Conservation (phyloP, 192 early-diverging fungal genomes). For the Obelidium mucronatum region DNA sequence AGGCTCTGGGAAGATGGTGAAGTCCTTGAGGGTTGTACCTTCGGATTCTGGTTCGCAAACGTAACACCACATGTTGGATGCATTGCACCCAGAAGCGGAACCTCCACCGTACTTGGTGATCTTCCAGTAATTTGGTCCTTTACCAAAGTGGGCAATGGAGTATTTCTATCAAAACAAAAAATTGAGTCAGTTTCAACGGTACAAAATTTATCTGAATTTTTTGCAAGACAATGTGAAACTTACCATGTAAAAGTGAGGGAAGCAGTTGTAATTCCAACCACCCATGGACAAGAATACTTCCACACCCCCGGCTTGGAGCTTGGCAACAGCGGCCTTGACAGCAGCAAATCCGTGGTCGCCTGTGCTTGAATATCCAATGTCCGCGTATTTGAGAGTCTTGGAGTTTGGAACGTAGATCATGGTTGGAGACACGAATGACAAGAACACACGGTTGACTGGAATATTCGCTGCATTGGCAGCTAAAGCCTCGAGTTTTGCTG, state of each 20-base stretch:
- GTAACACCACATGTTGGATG: conserved; percentile 26
- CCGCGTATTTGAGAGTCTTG: conserved; percentile 4
- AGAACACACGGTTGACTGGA: conserved; percentile 3
- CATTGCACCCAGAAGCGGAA: background rate
- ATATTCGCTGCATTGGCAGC: conserved; percentile 17
- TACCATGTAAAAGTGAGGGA: conserved; percentile 10
- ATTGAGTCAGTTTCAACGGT: no score
- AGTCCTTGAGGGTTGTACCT: background rate
- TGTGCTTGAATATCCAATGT: background rate
- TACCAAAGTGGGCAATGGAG: conserved; percentile 17
- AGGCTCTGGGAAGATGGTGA: conserved; percentile 30
- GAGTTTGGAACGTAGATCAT: conserved; percentile 20
- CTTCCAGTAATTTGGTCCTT: conserved; percentile 14
- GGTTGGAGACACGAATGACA: conserved; percentile 18
- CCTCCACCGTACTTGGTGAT: conserved; percentile 2
- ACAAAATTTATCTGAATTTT: no score
- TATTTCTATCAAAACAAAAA: no score
- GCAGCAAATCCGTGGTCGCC: conserved; percentile 25
- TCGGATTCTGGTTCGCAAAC: background rate
- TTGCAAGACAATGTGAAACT: no score
- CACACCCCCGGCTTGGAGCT: conserved; percentile 9
- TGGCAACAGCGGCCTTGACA: background rate
- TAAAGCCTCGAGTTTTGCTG: conserved; percentile 24
- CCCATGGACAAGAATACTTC: conserved; percentile 28
- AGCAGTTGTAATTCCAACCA: conserved; percentile 22